Evolutionary conservation across 805 yeast species (phyloP).

Genomic region (Helenozyma baotianmanensis): DNA sequence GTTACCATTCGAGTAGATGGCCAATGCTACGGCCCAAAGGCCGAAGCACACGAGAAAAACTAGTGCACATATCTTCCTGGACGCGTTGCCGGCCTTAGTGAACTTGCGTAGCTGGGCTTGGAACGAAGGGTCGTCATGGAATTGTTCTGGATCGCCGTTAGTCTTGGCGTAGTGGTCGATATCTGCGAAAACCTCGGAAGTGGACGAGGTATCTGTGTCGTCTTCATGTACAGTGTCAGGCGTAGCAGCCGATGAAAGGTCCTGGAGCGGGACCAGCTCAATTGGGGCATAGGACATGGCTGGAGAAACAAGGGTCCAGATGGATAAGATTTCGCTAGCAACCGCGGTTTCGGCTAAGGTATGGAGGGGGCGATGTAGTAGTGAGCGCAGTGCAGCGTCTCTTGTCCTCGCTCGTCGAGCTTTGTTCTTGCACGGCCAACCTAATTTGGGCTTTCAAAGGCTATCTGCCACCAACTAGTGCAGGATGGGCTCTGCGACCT

Average conservation of each 20-base stretch:
- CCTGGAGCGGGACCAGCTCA: conserved; percentile 6
- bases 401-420: too few relatives aligned
- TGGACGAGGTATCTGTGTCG: conserved; percentile 7
- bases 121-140: conserved; percentile 10
- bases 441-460: too few relatives aligned
- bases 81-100: conserved; percentile 1
- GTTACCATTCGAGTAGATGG: conserved; percentile 24
- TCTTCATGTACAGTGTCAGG: not conserved
- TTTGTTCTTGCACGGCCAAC: too few relatives aligned
- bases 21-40: conserved; percentile 25
- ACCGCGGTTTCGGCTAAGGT: not conserved
- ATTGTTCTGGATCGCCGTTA: conserved; percentile 9
- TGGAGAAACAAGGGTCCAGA: too few relatives aligned
- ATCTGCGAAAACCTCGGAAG: conserved; percentile 28
- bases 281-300: conserved; percentile 3
- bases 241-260: conserved; percentile 1
- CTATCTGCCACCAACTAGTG: too few relatives aligned
- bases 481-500: too few relatives aligned
- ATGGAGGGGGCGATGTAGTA: too few relatives aligned
- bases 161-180: conserved; percentile 20
- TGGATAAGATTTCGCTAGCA: too few relatives aligned
- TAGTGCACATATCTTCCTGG: conserved; percentile 2
- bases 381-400: too few relatives aligned
- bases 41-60: conserved; percentile 4
- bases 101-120: conserved; percentile 6